Base-by-base conservation (phyloP, 768 basidiomycete species). In the Suillus fuscotomentosus region DNA sequence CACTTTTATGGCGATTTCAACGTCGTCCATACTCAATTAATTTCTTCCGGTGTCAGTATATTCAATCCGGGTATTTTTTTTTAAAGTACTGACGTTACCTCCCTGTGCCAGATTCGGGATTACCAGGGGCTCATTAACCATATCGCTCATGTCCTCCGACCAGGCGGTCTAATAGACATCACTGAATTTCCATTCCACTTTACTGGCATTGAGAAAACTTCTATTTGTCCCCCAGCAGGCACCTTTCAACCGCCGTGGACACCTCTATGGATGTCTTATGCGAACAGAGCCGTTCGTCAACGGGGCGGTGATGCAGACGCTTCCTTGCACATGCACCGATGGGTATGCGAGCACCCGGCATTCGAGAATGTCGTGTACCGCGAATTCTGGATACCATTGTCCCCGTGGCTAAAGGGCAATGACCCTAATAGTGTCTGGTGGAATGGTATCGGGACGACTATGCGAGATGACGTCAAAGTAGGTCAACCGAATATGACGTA, bases 1-100 rank as follows among this genome's bases (percentile, higher is more conserved):
- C 92, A 94, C 76, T 92, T 87, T 73, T 91, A 89, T 70, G 87
- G 87, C 11, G 83, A 88, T 65, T 93, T 92, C 76, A 83, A 93
- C 69, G 88, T 89, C 17, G 89, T 89, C 0, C 91, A 92, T 70
- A 84, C 85, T 39, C 86, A 88, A 27, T 82, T 92, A 45, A 83
- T 93, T 63, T 82, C 87, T 3, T 86, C 89, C 27, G 92, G 92
- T 43, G 91, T 92, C 70, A 72, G 89, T 79, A 43, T 48, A n/a
- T 36, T 39, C 36, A 45, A 59, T 54, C 17, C 9, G 17, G 10
- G 27, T 13, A 17, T 34, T 42, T 17, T 55, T 31, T 68, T 50
- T 64, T 64, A 50, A 56, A 47, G 60, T 63, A 60, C 63, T 45
- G 48, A 64, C 54, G 27, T 57, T 60, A 68, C 64, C 63, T 68